Evolutionary conservation across 805 yeast genomes (phyloP).

Genomic region (Myxozyma mucilagina): DNA sequence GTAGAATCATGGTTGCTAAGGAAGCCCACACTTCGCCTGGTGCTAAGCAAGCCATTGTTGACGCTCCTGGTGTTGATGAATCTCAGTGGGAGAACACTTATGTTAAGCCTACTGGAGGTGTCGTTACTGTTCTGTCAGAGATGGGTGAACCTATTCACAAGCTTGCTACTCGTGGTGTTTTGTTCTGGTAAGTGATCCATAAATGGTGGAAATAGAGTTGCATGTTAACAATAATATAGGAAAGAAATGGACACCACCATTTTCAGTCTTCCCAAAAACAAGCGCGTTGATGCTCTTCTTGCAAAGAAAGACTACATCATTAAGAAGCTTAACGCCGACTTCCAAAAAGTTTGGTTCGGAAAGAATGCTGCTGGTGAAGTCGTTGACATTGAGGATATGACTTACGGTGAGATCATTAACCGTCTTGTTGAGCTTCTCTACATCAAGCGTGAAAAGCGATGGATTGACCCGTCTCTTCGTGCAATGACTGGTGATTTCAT

Average conservation of each 20-base stretch:
- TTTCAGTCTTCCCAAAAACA: constrained; percentile 84
- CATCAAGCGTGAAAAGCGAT: constrained; percentile 71
- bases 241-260: constrained; percentile 91
- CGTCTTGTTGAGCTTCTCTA: constrained; percentile 87
- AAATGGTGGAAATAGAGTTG: background rate
- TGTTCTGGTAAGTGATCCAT: constrained; percentile 63
- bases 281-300: constrained; percentile 70
- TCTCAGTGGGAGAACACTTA: constrained; percentile 90
- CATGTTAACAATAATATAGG: constrained; percentile 4
- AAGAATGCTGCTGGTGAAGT: constrained; percentile 67
- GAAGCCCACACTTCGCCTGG: constrained; percentile 93
- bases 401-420: constrained; percentile 84
- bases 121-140: constrained; percentile 93
- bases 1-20: constrained; percentile 95
- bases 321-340: constrained; percentile 83
- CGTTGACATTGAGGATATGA: constrained; percentile 93
- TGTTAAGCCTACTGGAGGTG: constrained; percentile 95
- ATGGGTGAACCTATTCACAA: constrained; percentile 99
- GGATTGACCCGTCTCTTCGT: constrained; percentile 87
- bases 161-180: constrained; percentile 95
- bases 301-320: constrained; percentile 87
- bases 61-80: constrained; percentile 88
- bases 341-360: constrained; percentile 98
- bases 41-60: constrained; percentile 89
- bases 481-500: constrained; percentile 82